Base-by-base conservation (phyloP, 2,329 filamentous ascomycete genomes). In the Aspergillus ochraceoroseus region DNA sequence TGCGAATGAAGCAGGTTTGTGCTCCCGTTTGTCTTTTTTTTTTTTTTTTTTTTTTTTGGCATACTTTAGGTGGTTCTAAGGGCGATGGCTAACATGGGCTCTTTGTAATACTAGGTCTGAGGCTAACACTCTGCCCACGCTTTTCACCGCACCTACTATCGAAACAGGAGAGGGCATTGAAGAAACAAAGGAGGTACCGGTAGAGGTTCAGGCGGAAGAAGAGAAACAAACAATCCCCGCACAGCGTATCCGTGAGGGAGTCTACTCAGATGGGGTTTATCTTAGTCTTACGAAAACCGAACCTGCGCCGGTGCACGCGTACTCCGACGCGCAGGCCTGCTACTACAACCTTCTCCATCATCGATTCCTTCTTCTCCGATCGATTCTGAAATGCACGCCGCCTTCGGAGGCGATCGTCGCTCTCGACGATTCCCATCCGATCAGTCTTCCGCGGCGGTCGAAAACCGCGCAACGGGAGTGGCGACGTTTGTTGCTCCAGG, bases 241-340 rank as follows among this genome's bases (percentile, higher is more conserved):
- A 14, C 11, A 26, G 72, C 74, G 38, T 77, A 83, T 53, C 67
- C 71, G 14, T 12, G 66, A 75, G 40, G 84, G 83, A 7, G 82
- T 79, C 56, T 92, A 86, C 59, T 70, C 80, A 11, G 85, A 94
- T 52, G 88, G 87, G 33, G 84, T 86, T 25, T 95, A 87, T 60
- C 78, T 83, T 15, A 84, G 81, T 3, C 34, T 41, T 9, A n/a
- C 42, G 15, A 18, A 25, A 60, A 30, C 46, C 47, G 11, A 59
- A 22, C 13, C 38, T 12, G n/a, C 22, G 15, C 30, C 45, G 48
- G 8, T 58, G 7, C 58, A 62, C 15, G 51, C 58, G 9, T 61
- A 68, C 12, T 46, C 59, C n/a, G 63, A 67, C 40, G 75, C 85
- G 0, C 77, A 79, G 59, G 68, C 79, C 17, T 75, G 75, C 27